These are phyloP conservation scores for Hyaloperonospora brassicae DNA, from an alignment of 352 stramenopile genomes.

Conservation along the genomic window DNA sequence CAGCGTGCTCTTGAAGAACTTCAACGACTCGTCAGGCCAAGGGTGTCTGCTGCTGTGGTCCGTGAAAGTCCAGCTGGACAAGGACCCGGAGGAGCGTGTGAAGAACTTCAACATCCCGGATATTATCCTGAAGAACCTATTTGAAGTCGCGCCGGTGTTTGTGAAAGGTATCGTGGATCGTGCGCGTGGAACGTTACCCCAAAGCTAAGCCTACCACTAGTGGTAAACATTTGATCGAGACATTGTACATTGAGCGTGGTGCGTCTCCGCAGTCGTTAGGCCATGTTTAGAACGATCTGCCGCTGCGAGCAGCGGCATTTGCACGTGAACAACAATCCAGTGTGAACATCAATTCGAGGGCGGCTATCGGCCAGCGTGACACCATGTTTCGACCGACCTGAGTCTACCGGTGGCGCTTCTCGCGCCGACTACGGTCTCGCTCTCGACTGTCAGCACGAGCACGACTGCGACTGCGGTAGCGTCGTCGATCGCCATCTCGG, in stretches of 20 bases:
- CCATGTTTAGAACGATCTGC: slow-evolving; percentile 11
- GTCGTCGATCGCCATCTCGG: slow-evolving; percentile 25
- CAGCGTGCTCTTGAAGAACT: slow-evolving; percentile 74
- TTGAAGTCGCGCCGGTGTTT: slow-evolving; percentile 78
- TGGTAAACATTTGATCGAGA: slow-evolving; percentile 4
- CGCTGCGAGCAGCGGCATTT: slow-evolving; percentile 13
- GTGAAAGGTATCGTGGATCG: slow-evolving; percentile 80
- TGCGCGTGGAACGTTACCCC: slow-evolving; percentile 40
- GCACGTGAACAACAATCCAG: neutral
- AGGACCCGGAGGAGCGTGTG: slow-evolving; percentile 59
- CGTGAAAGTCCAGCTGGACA: slow-evolving; percentile 74
- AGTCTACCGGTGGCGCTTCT: slow-evolving; percentile 13
- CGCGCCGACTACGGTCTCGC: slow-evolving; percentile 8
- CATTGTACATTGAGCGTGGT: slow-evolving; percentile 23
- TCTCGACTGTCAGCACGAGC: slow-evolving; percentile 26
- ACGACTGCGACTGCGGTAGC: slow-evolving; percentile 28
- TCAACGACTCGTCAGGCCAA: slow-evolving; percentile 57
- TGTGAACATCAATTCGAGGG: neutral
- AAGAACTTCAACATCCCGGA: slow-evolving; percentile 79
- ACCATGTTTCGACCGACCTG: neutral
- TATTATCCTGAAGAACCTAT: slow-evolving; percentile 85
- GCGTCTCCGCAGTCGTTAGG: slow-evolving; percentile 12
- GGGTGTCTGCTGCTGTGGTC: slow-evolving; percentile 77
- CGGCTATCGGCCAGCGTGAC: neutral
- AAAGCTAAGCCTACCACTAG: slow-evolving; percentile 23